Base-by-base conservation (phyloP, 2,329 filamentous ascomycete species). In the Chaetomium olivaceum region DNA sequence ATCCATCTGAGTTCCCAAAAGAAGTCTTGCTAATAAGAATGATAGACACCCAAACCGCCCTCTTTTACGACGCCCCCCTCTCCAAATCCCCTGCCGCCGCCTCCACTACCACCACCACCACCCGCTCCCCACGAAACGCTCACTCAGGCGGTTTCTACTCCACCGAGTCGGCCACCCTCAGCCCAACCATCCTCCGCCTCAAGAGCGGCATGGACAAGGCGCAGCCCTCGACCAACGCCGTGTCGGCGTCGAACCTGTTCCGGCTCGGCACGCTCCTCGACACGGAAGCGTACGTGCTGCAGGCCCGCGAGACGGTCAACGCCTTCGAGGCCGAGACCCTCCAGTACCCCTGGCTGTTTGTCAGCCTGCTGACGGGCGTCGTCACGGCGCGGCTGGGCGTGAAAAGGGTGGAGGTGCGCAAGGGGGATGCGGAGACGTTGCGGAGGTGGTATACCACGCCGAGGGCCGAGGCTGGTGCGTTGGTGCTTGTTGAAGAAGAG, bases 131-230 rank as follows among this genome's bases (percentile, higher is more conserved):
- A 9, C 72, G 72, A 8, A 76, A 77, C 66, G 77, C 78, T 36
- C 75, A 76, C 39, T 81, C 79, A 29, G 85, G 85, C 51, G 91
- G 85, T 36, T 95, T 94, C 82, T 95, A 91, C 79, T 89, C 88
- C 4, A 93, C 90, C 1, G 79, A 83, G 4, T 79, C 81, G 14
- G 78, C 83, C 51, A 87, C 89, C 11, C 80, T 87, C 21, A 67
- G 62, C 0, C 87, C 93, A 72, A 85, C 90, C 31, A 89, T 97
- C 66, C 86, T 98, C 67, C 89, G 94, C 27, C 85, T 97, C 58
- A 99, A 99, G 78, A 92, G 96, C 68, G 95, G 93, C 69, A 97
- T 97, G 85, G 95, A 99, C 77, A 92, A 92, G 5, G 89, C 92
- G 1, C 90, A 95, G 67, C 95, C 95, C 0, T 95, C 92, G 0